Conservation (phyloP, 352 stramenopile species). For the Globisporangium iwayamae region DNA sequence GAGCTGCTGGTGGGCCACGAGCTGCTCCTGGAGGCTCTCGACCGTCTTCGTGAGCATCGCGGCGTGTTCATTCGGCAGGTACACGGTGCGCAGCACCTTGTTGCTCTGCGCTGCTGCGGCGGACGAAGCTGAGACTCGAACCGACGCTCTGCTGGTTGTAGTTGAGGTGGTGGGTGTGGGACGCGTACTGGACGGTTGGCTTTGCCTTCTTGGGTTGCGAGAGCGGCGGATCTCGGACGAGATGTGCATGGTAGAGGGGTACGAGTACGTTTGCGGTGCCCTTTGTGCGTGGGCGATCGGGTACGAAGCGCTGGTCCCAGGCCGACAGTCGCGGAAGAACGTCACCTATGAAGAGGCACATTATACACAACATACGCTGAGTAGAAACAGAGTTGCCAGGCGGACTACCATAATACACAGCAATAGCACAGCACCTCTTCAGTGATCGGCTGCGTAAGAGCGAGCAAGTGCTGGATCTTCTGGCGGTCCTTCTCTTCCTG, state of each 20-base stretch:
- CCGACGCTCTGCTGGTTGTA: slow-evolving; percentile 17
- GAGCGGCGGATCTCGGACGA: slow-evolving; percentile 25
- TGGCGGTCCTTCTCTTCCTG: slow-evolving; percentile 71
- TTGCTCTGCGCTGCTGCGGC: slow-evolving; percentile 12
- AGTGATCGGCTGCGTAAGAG: slow-evolving; percentile 74
- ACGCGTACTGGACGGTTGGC: not conserved
- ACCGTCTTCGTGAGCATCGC: slow-evolving; percentile 45
- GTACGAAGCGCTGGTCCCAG: slow-evolving; percentile 45
- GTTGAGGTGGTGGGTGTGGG: not conserved
- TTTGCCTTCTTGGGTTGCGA: not conserved
- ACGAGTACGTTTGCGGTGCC: slow-evolving; percentile 41
- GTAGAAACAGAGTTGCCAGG: not conserved
- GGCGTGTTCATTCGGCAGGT: slow-evolving; percentile 71
- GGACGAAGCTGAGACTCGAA: slow-evolving; percentile 13
- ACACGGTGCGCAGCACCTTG: slow-evolving; percentile 71
- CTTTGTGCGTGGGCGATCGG: slow-evolving; percentile 22
- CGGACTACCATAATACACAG: not conserved
- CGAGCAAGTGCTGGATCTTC: slow-evolving; percentile 81
- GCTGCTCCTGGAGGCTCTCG: slow-evolving; percentile 57
- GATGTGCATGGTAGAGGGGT: slow-evolving; percentile 77
- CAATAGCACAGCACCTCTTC: slow-evolving; percentile 41
- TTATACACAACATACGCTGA: too few relatives aligned
- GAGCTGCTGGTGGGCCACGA: slow-evolving; percentile 50
- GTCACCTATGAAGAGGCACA: slow-evolving; percentile 32
- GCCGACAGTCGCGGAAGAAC: slow-evolving; percentile 72